Evolutionary conservation across 495 filamentous ascomycete genomes (phyloP), one percentile per base, ranked within the genome.

Genomic region (Thozetella sp.): DNA sequence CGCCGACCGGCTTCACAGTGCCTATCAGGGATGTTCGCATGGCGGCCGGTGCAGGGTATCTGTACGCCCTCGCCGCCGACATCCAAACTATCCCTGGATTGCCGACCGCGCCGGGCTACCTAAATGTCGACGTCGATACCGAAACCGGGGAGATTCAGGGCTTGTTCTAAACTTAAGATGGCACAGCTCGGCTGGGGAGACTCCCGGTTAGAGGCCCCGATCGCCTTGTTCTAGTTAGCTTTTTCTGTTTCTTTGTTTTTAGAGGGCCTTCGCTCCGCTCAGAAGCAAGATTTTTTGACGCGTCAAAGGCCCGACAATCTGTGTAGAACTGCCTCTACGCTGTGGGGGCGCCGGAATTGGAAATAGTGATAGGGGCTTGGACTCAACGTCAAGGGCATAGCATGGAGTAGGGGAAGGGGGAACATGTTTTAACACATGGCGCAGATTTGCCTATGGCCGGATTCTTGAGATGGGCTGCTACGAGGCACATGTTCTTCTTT

Each of bases 31-130:
- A 99, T 71, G 94, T 99, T 51, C 79, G 93, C 52, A 84, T 99
- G 83, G 95, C 95, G 10, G 92, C 94, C 55, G 95, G 95, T 61
- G 95, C 89, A 62, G 95, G 95, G 65, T 95, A 96, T 72, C 78
- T 97, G 83, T 99, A 97, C 66, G 95, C 95, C 13, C 80, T 98
- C 64, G 95, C 95, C 51, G 95, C 95, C 12, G 94, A 98, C 70
- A 98, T 99, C 63, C 95, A 98, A 78, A 99, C 95, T 2, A 99
- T 99, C 67, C 95, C 95, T 22, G 95, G 95, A 30, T 74, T 99
- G 65, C 95, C 95, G 23, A 99, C 95, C 20, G 93, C 93, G 19
- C 95, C 95, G 17, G 95, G 95, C 12, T 99, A 97, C 70, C 75
- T 99, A 51, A 98, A 99, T 65, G 94, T 97, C 17, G 95, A 99